Conservation (phyloP, 2,329 filamentous ascomycete species). For the Colletotrichum sp. region DNA sequence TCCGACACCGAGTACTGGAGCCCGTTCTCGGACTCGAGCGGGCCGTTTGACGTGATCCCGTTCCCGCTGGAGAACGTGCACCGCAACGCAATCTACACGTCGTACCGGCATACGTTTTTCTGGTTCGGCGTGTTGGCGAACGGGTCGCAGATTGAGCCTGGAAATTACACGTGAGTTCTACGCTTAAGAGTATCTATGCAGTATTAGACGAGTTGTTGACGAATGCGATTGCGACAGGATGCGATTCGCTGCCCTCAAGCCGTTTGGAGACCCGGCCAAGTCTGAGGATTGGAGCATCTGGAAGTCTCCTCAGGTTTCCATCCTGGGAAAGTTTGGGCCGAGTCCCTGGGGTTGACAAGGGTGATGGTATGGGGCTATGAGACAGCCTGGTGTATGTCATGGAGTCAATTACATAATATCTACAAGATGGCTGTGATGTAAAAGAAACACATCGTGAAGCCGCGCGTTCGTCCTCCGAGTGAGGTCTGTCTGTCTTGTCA, state of each 20-base stretch:
- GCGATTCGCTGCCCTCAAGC: constrained; percentile 44
- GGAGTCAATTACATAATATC: no score
- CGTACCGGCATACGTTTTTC: not conserved
- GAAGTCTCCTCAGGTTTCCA: constrained; percentile 30
- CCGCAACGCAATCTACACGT: constrained; percentile 21
- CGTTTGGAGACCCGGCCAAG: constrained; percentile 44
- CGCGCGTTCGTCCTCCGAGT: not conserved
- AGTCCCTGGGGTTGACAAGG: not conserved
- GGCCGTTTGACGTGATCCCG: constrained; percentile 40
- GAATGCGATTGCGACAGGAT: constrained; percentile 23
- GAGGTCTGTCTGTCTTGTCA: not conserved
- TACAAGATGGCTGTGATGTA: not conserved
- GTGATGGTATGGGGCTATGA: no score
- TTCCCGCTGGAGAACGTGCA: constrained; percentile 36
- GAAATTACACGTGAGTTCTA: constrained; percentile 11
- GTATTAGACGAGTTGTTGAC: fast-evolving
- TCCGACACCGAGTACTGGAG: constrained; percentile 28
- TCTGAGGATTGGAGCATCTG: constrained; percentile 48
- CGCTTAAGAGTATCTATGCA: fast-evolving
- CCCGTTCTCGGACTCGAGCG: constrained; percentile 33
- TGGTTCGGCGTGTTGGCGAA: constrained; percentile 19
- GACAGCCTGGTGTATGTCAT: not conserved
- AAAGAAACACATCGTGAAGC: not conserved
- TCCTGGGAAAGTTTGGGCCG: constrained; percentile 1
- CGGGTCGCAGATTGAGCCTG: constrained; percentile 9